Conservation (phyloP, 306 rosid genomes). For the Elaeagnus macrophylla region DNA sequence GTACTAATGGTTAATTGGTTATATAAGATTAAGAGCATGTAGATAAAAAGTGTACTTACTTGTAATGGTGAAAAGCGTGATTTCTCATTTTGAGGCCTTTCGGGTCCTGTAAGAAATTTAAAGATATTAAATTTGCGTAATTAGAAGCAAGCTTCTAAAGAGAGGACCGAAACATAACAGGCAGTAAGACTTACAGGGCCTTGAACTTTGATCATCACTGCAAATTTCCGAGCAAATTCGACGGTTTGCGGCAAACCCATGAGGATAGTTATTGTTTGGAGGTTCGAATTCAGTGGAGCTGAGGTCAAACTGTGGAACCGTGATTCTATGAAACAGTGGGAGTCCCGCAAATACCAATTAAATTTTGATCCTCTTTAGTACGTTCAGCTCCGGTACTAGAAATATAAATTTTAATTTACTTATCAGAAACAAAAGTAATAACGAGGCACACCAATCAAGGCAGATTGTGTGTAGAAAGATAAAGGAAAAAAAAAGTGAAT, state of each 20-base stretch:
- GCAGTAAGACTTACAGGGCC: conserved; percentile 65
- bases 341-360: too few species aligned
- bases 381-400: too few species aligned
- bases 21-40: not conserved
- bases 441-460: too few species aligned
- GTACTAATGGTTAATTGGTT: not conserved
- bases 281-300: conserved; percentile 1
- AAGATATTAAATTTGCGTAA: not conserved
- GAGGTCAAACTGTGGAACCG: not conserved
- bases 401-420: too few species aligned
- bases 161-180: not conserved
- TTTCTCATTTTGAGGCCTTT: conserved; percentile 90
- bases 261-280: conserved; percentile 5
- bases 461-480: too few species aligned
- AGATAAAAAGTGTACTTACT: conserved; percentile 25
- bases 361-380: too few species aligned
- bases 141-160: conserved; percentile 11
- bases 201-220: conserved; percentile 75
- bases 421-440: too few species aligned
- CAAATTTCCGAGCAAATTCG: conserved; percentile 57
- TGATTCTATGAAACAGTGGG: too few species aligned
- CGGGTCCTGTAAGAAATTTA: conserved; percentile 53
- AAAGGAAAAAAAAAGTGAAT: too few species aligned
- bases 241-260: conserved; percentile 60
- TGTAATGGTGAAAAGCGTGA: conserved; percentile 87